Evolutionary conservation across 164 flowering plant species (phyloP).

Genomic region (Tetrastigma voinierianum): DNA sequence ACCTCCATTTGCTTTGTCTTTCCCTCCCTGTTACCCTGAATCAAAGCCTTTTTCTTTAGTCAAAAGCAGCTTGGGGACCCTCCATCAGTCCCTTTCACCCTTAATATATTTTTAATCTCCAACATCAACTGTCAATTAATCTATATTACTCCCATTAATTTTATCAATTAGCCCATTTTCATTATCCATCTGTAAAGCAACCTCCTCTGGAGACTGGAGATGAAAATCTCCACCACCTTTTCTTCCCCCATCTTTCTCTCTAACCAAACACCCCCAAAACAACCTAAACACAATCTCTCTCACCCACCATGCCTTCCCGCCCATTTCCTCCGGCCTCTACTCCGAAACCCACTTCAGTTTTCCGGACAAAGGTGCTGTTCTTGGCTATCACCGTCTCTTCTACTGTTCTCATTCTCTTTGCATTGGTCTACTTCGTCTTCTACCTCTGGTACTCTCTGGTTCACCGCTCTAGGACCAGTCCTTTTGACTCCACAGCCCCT

Average conservation of each 20-base stretch:
- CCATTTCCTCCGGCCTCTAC: slow-evolving; percentile 30
- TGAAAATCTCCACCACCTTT: background rate
- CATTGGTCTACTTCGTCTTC: slow-evolving; percentile 54
- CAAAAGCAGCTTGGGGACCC: slow-evolving; percentile 40
- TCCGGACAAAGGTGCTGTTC: slow-evolving; percentile 44
- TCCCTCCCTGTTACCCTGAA: slow-evolving; percentile 6
- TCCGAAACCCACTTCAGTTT: slow-evolving; percentile 11
- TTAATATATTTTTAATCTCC: slow-evolving; percentile 12
- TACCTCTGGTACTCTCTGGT: slow-evolving; percentile 52
- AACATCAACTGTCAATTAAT: background rate
- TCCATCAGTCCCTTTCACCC: background rate
- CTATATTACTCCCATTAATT: background rate
- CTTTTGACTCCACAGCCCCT: slow-evolving; percentile 60
- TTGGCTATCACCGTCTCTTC: slow-evolving; percentile 56
- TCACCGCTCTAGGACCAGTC: slow-evolving; percentile 62
- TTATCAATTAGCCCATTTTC: background rate
- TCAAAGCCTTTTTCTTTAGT: slow-evolving; percentile 18
- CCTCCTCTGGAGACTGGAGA: slow-evolving; percentile 8
- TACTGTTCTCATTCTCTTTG: slow-evolving; percentile 43
- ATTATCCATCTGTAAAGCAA: slow-evolving; percentile 50
- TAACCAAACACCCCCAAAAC: background rate
- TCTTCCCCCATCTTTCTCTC: slow-evolving; percentile 5
- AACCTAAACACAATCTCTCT: background rate
- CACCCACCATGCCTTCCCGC: slow-evolving; percentile 69
- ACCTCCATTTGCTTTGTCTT: slow-evolving; percentile 8